A percentile compares a stretch with the other conserved stretches of the same genome.
Evolutionary conservation across 805 yeast genomes (phyloP).

Genomic region (Nakazawaea sp.): DNA sequence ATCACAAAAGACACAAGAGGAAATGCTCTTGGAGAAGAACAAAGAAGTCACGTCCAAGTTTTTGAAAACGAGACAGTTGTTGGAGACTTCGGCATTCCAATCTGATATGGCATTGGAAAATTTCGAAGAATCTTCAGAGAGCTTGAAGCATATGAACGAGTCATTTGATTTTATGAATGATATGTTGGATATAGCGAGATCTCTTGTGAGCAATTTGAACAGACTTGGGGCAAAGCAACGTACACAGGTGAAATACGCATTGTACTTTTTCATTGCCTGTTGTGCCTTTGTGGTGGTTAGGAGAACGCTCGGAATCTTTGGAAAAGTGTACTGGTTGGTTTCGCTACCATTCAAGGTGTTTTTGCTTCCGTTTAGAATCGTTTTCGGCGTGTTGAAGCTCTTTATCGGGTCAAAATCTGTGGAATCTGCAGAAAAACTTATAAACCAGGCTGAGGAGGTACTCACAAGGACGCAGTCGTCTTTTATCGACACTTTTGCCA

Average conservation of each 20-base stretch:
- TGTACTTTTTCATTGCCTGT: conserved; percentile 8
- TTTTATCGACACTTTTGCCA: not conserved
- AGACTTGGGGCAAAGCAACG: conserved; percentile 44
- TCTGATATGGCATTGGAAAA: conserved; percentile 44
- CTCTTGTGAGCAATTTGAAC: conserved; percentile 43
- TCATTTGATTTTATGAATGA: conserved; percentile 34
- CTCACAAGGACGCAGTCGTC: not conserved
- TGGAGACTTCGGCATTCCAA: conserved; percentile 43
- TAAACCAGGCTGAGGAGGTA: conserved; percentile 2
- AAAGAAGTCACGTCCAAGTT: conserved; percentile 37
- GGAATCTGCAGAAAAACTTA: not conserved
- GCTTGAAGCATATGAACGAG: conserved; percentile 31
- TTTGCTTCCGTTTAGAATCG: conserved; percentile 5
- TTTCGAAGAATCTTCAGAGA: conserved; percentile 38
- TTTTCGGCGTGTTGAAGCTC: conserved; percentile 2
- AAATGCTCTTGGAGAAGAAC: conserved; percentile 38
- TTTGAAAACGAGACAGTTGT: conserved; percentile 39
- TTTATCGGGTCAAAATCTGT: conserved; percentile 2
- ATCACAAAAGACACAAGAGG: conserved; percentile 25
- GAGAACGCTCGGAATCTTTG: conserved; percentile 4
- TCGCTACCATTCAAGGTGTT: conserved; percentile 8
- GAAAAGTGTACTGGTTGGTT: conserved; percentile 8
- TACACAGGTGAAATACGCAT: conserved; percentile 10
- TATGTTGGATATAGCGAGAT: conserved; percentile 33
- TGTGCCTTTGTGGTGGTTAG: conserved; percentile 8